Base-by-base conservation (phyloP, 2,329 filamentous ascomycete species). In the Boeremia exigua region DNA sequence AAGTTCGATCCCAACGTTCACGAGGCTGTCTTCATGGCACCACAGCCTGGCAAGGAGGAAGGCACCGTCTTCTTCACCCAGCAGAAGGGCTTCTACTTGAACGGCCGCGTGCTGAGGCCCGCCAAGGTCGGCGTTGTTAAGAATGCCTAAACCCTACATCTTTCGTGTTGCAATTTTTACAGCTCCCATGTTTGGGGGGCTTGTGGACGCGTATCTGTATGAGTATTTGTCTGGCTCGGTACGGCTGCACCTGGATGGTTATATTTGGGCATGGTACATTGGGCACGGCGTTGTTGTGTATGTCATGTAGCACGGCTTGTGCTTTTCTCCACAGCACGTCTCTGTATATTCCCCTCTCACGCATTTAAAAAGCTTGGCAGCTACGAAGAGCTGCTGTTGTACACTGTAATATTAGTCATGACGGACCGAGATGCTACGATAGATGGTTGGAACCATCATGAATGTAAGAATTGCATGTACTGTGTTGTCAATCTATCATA, bases 71-170 rank as follows among this genome's bases (percentile, higher is more conserved):
- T 98, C 81, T 87, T 89, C 75, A 92, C 92, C 45, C 94, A 98
- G 83, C 91, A 91, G 78, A 98, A 96, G 84, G 95, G 95, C 49
- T 99, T 96, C 82, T 87, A 87, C 78, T 86, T 98, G 62, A 98
- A 99, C 75, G 93, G 94, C 57, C 84, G 95, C 59, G 84, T 96
- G 54, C 79, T 99, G 70, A 87, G 95, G 76, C 92, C 94, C 61
- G 92, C 94, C 73, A 96, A 98, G 85, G 94, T 98, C 62, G 93
- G 94, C 73, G 92, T 97, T 54, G 93, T 96, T 63, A 96, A 95
- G 85, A 96, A 95, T 80, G 75, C 79, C 39, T 81, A 76, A 66
- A 59, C 19, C 19, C 28, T 15, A 19, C 14, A 29, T 32, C 17
- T 17, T 40, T 33, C 17, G 36, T 37, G 14, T 44, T 37, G 23